A percentile compares a stretch with the other conserved stretches of the same genome.
These are phyloP conservation scores for Hyphopichia fennica DNA, from an alignment of 1,139 yeast species.

Conservation along the genomic window DNA sequence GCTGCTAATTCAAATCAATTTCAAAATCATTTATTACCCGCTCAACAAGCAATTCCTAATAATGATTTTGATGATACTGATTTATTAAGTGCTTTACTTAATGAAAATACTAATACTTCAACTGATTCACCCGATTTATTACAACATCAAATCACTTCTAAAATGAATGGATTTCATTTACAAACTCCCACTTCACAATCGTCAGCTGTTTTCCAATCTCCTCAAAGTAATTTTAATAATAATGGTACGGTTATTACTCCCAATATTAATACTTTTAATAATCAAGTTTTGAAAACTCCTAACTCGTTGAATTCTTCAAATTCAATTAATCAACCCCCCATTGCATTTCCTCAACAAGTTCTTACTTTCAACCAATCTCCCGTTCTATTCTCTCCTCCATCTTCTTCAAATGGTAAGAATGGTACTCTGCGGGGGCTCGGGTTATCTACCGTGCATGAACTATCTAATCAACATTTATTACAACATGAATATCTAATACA, in stretches of 20 bases:
- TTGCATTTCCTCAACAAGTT: conserved; percentile 3
- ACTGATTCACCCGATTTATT: conserved; percentile 2
- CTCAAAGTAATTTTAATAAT: background rate
- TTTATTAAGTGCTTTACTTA: background rate
- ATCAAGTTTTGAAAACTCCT: background rate
- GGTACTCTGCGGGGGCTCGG: background rate
- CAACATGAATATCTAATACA: background rate
- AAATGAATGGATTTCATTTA: conserved; percentile 11
- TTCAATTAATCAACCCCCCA: background rate
- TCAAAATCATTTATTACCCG: background rate
- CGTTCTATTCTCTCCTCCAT: background rate
- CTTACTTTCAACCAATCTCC: background rate
- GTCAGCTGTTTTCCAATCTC: conserved; percentile 7
- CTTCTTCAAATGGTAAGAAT: background rate
- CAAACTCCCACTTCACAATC: conserved; percentile 11
- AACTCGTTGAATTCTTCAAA: conserved; percentile 1
- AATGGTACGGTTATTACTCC: background rate
- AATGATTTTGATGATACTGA: conserved; percentile 1
- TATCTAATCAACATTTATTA: conserved; percentile 1
- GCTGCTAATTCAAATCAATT: conserved; percentile 2
- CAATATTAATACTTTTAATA: conserved; percentile 6
- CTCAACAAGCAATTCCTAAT: background rate
- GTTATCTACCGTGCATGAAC: background rate
- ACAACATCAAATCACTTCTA: conserved; percentile 9
- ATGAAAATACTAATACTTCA: background rate